Evolutionary conservation across 306 rosid genomes (phyloP), one percentile per base, ranked within the genome.

Genomic region (Psophocarpus tetragonolobus): DNA sequence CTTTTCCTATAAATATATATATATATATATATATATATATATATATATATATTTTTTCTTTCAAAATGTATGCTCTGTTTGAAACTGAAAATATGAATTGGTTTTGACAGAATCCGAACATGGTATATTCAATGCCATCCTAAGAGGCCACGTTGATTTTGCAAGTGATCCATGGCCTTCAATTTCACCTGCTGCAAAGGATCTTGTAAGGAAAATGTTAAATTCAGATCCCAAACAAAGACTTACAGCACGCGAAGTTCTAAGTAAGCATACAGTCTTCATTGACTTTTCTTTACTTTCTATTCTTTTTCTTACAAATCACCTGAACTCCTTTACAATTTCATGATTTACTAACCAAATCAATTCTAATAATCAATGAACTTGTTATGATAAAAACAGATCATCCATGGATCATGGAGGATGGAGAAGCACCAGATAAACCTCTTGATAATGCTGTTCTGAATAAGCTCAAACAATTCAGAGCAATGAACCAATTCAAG

Each of bases 141-240:
- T 91, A 71, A 87, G 93, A 4, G 93, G 92, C 7, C 97, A 89
- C 50, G 5, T 91, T 33, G 97, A 91, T 70, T 93, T 93, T 66
- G 64, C 88, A 29, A 93, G 91, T 70, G 97, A 91, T 44, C 98
- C 98, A 56, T 93, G 98, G 98, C 98, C 98, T 21, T 69, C 93
- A 15, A 85, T 93, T 68, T 93, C 98, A n/a, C 47, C 82, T 5
- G 82, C 88, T 80, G 98, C 98, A 30, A 93, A 91, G 77, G 97
- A 89, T 82, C 94, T 91, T 79, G 94, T 91, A 10, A 85, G 87
- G 79, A 90, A 90, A 77, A 91, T 91, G 97, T 87, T 91, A 89
- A 76, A 77, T 62, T 83, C 88, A 42, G 96, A 92, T 76, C 88
- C 96, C 77, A 87, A 87, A 69, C 91, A 87, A 45, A 88, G 96